Conservation (phyloP, 2,329 filamentous ascomycete genomes). For the Pestalotiopsis sp. region DNA sequence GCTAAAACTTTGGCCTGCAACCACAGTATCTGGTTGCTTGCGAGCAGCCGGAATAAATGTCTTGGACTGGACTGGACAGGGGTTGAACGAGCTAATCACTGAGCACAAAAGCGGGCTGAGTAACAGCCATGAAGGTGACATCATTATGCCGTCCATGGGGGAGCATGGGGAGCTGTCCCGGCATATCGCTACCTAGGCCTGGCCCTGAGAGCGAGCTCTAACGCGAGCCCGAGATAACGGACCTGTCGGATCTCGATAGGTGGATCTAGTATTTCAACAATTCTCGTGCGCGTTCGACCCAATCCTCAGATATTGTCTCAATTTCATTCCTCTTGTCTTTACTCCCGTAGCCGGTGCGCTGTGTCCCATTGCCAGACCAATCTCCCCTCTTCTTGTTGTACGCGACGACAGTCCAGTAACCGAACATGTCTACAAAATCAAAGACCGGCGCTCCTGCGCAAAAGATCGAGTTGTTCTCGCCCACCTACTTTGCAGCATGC, state of each 20-base stretch:
- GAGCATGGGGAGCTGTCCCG: not conserved
- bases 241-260: constrained; percentile 3
- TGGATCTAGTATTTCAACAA: not conserved
- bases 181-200: not conserved
- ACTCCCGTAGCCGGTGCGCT: not conserved
- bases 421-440: constrained; percentile 10
- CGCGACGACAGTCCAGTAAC: not conserved
- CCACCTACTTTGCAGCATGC: constrained; percentile 16
- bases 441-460: constrained; percentile 3
- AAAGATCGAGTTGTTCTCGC: constrained; percentile 16
- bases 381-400: not conserved
- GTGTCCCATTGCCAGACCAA: not conserved
- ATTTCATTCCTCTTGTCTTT: not conserved
- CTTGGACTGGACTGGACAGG: too few relatives aligned
- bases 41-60: too few relatives aligned
- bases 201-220: not conserved
- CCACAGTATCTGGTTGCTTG: too few relatives aligned
- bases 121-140: constrained; percentile 6
- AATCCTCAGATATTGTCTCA: not conserved
- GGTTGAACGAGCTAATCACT: too few relatives aligned
- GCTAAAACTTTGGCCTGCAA: too few relatives aligned
- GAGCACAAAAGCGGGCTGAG: not conserved
- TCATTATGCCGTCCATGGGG: not conserved
- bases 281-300: not conserved
- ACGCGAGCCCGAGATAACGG: constrained; percentile 12